Evolutionary conservation across 2,329 filamentous ascomycete genomes (phyloP), one percentile per base, ranked within the genome.

Genomic region (Dactylellina drechsleri): DNA sequence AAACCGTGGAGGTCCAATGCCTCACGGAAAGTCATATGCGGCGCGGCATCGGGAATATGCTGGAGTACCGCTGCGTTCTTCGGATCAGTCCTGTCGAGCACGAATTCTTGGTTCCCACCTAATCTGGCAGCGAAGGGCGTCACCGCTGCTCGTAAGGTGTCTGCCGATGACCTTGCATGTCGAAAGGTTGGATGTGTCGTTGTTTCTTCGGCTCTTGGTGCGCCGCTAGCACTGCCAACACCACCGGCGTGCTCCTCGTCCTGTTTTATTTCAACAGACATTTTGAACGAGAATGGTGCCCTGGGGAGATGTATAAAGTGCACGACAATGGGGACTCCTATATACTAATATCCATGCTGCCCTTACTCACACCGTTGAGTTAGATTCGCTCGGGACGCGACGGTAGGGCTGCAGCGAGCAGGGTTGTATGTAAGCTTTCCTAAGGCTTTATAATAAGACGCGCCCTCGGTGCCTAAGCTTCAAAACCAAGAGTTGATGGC

Each of bases 61-160:
- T 53, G 64, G 45, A 75, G 67, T 23, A 78, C 66, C 41, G 54
- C 65, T 16, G 75, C 66, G 56, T 76, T 76, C 15, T 76, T 66
- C 3, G 77, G 77, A 53, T 78, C 77, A 12, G 60, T 47, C 40
- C 75, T 70, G 10, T 68, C 58, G n/a, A 78, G 53, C 12, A 77
- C 76, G 49, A 74, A 77, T 16, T 74, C 71, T 16, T 78, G 77
- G 26, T 78, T 78, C 12, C 77, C 77, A 26, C 77, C 77, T 12
- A 78, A 60, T 13, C 77, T 71, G 16, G 77, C 77, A 18, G 68
- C 77, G 61, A 78, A 78, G 13, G 71, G 58, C 13, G 64, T 58
- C 18, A 57, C 43, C 0, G 64, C 58, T 20, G 52, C 36, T 16
- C 62, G 64, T 6, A 59, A 54, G 2, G 54, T 36, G 13, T 43